Evolutionary conservation across 31 red algal species (phyloP).

Genomic region (Endocladia muricata): DNA sequence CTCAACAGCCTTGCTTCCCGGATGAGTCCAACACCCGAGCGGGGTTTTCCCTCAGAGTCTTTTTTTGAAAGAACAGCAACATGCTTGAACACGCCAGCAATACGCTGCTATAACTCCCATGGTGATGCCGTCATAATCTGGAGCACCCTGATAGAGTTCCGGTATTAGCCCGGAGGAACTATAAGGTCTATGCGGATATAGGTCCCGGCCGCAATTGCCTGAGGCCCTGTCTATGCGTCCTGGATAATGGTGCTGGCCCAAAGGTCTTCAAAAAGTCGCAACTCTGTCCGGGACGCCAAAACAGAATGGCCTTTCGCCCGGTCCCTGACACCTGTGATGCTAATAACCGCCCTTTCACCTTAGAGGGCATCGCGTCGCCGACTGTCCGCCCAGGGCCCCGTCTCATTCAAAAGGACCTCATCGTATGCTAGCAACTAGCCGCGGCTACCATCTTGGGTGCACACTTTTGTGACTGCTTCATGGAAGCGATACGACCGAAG

Average conservation of each 20-base stretch:
- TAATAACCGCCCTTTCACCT: not conserved
- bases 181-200: conserved; percentile 28
- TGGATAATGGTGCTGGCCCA: conserved; percentile 19
- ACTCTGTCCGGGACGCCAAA: not conserved
- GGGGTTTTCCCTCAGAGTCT: not conserved
- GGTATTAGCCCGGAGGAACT: conserved; percentile 28
- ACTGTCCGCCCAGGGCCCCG: not conserved
- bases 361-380: not conserved
- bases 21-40: not conserved
- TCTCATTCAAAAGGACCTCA: not conserved
- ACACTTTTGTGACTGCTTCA: conserved; percentile 19
- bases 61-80: not conserved
- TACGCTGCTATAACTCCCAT: not conserved
- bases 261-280: conserved; percentile 7
- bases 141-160: conserved; percentile 3
- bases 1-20: not conserved
- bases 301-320: not conserved
- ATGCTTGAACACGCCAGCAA: not conserved
- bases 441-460: conserved; percentile 17
- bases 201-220: not conserved
- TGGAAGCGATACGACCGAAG: conserved; percentile 16
- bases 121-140: not conserved
- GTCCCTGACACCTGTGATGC: conserved; percentile 14
- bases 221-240: not conserved
- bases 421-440: conserved; percentile 17